Evolutionary conservation across 371 early-diverging fungal species (phyloP).

Genomic region (Catenaria anguillulae): DNA sequence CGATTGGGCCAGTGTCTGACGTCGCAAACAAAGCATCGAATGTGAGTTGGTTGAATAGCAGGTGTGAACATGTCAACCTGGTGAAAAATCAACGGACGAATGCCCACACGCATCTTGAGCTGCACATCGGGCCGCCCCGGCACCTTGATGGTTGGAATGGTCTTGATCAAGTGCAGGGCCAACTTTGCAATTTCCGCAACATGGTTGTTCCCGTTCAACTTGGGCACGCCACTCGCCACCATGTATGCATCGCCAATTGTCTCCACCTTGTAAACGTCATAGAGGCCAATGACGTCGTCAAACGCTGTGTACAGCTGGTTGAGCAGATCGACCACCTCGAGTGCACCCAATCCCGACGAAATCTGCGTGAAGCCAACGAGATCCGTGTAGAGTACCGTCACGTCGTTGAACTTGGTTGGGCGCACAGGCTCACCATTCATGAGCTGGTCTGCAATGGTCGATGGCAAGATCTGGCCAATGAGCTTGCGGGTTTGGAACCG

Average conservation of each 20-base stretch:
- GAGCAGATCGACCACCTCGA: neutral
- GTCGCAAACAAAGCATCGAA: no score
- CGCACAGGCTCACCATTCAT: no score
- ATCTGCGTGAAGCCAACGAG: neutral
- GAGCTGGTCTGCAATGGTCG: no score
- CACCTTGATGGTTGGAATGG: slow-evolving; percentile 19
- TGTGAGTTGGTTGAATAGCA: neutral
- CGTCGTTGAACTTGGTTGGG: no score
- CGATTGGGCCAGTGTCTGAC: neutral
- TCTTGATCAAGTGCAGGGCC: slow-evolving; percentile 19
- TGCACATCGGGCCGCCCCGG: slow-evolving; percentile 15
- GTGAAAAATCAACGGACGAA: no score
- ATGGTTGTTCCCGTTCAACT: slow-evolving; percentile 5
- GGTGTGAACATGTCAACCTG: no score
- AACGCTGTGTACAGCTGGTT: slow-evolving; percentile 1
- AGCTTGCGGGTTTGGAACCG: neutral
- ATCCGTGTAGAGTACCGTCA: slow-evolving; percentile 1
- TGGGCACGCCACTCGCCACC: slow-evolving; percentile 14
- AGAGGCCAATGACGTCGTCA: slow-evolving; percentile 15
- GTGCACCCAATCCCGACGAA: neutral
- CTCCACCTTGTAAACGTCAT: slow-evolving; percentile 25
- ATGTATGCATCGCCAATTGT: slow-evolving; percentile 22
- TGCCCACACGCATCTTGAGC: neutral
- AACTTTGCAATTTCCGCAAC: slow-evolving; percentile 18
- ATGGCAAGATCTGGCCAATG: no score